These are phyloP conservation scores for Colletotrichum brevisporum DNA, from an alignment of 2,329 filamentous ascomycete species.

Conservation along the genomic window DNA sequence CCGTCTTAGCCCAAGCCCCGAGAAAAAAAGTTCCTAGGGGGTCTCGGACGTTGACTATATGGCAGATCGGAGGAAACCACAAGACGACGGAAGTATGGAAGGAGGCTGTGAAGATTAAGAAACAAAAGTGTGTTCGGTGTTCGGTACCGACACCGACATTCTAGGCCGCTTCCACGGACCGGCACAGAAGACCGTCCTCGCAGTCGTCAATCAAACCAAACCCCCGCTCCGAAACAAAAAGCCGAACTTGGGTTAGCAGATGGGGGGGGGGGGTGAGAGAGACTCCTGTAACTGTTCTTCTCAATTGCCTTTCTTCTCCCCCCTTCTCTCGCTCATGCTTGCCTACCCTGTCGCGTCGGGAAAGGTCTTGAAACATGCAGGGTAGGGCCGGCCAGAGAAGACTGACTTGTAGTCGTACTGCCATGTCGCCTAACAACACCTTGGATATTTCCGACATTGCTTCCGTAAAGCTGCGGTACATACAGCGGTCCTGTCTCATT, in stretches of 20 bases:
- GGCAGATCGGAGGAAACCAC: constrained; percentile 1
- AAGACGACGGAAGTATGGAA: neutral
- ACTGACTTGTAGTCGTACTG: constrained; percentile 1
- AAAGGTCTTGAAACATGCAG: constrained; percentile 35
- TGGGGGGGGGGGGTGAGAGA: neutral
- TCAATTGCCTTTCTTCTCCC: neutral
- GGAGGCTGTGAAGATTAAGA: constrained; percentile 5
- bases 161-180: constrained; percentile 23
- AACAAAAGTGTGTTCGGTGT: neutral
- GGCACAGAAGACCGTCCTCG: constrained; percentile 28
- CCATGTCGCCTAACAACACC: constrained; percentile 3
- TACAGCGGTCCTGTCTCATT: neutral
- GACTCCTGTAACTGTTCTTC: neutral
- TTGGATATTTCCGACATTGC: constrained; percentile 14
- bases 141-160: constrained; percentile 1
- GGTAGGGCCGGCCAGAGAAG: constrained; percentile 10
- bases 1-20: constrained; percentile 29
- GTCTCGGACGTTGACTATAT: constrained; percentile 29
- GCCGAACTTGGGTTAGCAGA: neutral
- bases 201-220: constrained; percentile 6
- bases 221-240: constrained; percentile 35
- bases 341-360: constrained; percentile 24
- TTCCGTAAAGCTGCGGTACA: constrained; percentile 3
- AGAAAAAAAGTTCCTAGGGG: neutral
- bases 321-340: constrained; percentile 5